Percentiles rank a stretch among this genome's conserved stretches.
Conservation (phyloP, 2,329 filamentous ascomycete species). For the Trichoderma arundinaceum region DNA sequence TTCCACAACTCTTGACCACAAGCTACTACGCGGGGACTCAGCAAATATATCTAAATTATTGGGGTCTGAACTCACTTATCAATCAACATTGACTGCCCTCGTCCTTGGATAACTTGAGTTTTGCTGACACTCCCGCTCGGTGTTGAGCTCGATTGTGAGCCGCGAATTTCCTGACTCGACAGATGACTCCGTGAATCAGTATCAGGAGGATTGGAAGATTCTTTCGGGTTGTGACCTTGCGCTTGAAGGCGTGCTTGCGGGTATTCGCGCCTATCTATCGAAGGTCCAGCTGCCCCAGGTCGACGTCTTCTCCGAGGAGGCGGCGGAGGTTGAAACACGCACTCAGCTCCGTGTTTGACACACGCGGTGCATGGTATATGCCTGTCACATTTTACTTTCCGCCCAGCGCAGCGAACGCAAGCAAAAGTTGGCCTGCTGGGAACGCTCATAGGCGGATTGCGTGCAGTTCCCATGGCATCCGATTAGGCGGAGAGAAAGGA, state of each 20-base stretch:
- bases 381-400: background rate
- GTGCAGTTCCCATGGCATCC: no score
- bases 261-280: no score
- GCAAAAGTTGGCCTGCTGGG: no score
- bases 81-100: conserved; percentile 20
- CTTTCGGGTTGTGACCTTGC: no score
- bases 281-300: no score
- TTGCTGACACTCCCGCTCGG: conserved; percentile 16
- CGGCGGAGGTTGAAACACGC: conserved; percentile 15
- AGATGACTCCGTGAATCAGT: background rate
- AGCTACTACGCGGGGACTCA: conserved; percentile 9
- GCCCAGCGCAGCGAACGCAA: no score
- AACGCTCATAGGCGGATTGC: no score
- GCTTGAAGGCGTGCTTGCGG: no score
- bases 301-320: background rate
- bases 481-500: no score
- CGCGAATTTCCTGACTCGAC: background rate
- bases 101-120: conserved; percentile 19
- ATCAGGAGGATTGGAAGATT: no score
- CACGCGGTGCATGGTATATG: conserved; percentile 15
- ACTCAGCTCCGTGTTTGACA: conserved; percentile 13
- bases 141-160: conserved; percentile 12
- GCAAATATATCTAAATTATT: conserved; percentile 6
- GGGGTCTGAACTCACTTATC: conserved; percentile 16
- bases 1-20: conserved; percentile 23